A percentile compares a stretch with the other conserved stretches of the same genome.
Evolutionary conservation across 495 filamentous ascomycete species (phyloP).

Genomic region (Xylaria scruposa): DNA sequence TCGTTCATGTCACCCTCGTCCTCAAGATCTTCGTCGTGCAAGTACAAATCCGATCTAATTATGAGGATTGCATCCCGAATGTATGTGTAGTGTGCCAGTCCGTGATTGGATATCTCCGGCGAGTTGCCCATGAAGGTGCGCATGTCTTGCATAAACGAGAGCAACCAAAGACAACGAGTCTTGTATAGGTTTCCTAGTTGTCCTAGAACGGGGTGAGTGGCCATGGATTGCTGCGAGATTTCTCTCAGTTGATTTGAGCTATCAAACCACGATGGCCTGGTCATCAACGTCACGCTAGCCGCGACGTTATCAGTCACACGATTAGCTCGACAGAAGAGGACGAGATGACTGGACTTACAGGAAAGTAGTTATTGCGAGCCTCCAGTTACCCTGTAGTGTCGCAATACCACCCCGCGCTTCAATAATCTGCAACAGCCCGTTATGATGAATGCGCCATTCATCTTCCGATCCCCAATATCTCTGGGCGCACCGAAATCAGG

Average conservation of each 20-base stretch:
- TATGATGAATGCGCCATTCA: conserved; percentile 18
- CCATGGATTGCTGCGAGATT: conserved; percentile 15
- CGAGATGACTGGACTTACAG: conserved; percentile 3
- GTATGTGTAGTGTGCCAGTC: neutral
- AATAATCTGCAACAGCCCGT: conserved; percentile 16
- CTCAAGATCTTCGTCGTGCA: conserved; percentile 10
- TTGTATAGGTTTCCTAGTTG: conserved; percentile 11
- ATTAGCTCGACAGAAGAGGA: neutral
- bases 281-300: conserved; percentile 17
- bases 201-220: conserved; percentile 10
- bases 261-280: conserved; percentile 17
- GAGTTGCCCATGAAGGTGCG: conserved; percentile 18
- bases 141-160: conserved; percentile 23
- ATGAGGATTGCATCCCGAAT: conserved; percentile 14
- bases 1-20: conserved; percentile 2
- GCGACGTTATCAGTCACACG: neutral
- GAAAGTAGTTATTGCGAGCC: conserved; percentile 16
- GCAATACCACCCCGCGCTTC: conserved; percentile 14
- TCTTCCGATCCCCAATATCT: conserved; percentile 22
- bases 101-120: neutral
- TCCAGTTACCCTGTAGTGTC: conserved; percentile 19
- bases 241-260: conserved; percentile 21
- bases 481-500: neutral
- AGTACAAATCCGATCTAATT: conserved; percentile 6
- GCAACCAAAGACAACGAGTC: conserved; percentile 16